phyloP scores from a whole-genome alignment of 2,329 filamentous ascomycete species.

The Pseudohalonectria lignicola region DNA sequence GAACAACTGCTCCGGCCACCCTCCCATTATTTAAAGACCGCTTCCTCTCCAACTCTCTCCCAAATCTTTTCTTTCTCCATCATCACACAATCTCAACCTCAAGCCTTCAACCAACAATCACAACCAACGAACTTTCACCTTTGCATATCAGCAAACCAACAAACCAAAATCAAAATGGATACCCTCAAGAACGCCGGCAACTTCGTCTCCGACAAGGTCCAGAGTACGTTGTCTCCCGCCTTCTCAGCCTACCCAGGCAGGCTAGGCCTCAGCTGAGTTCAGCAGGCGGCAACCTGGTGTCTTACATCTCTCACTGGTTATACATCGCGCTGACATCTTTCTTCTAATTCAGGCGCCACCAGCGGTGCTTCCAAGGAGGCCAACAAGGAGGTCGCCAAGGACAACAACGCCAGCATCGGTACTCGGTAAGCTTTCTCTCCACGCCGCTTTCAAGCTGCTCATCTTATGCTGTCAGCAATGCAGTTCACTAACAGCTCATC shows the following conservation, averaged over 20 bases:
- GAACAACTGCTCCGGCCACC: too few relatives aligned
- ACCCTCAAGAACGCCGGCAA: conserved; percentile 41
- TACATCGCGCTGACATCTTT: conserved; percentile 3
- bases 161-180: conserved; percentile 22
- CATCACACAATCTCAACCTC: conserved; percentile 7
- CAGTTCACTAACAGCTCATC: conserved; percentile 4
- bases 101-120: conserved; percentile 7
- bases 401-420: conserved; percentile 31
- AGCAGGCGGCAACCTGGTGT: too few relatives aligned
- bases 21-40: conserved; percentile 4
- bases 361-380: conserved; percentile 39
- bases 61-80: conserved; percentile 2
- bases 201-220: conserved; percentile 46
- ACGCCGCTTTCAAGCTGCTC: not conserved
- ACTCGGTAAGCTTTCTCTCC: conserved; percentile 25
- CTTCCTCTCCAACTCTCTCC: conserved; percentile 1
- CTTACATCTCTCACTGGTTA: not conserved
- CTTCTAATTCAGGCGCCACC: conserved; percentile 20
- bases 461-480: not conserved
- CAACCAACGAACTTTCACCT: conserved; percentile 5
- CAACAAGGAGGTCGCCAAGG: conserved; percentile 50
- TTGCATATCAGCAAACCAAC: conserved; percentile 3
- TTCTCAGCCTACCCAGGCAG: not conserved
- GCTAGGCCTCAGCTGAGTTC: too few relatives aligned
- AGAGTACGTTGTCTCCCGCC: conserved; percentile 18